Base-by-base conservation (phyloP, 306 rosid genomes). In the Quercus rubra region DNA sequence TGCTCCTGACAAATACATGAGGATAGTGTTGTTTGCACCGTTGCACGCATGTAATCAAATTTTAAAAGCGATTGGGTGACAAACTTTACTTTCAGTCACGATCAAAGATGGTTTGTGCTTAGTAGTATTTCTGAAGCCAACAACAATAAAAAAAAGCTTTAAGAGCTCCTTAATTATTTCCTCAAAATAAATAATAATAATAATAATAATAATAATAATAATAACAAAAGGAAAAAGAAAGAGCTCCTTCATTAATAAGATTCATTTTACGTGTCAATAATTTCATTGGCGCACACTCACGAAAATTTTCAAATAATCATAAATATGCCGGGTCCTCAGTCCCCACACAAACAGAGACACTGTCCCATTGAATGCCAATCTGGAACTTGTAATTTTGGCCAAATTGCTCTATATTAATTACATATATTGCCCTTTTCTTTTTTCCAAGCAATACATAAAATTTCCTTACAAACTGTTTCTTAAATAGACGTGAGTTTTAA, bases 401-500 rank as follows among this genome's bases (percentile, higher is more conserved):
- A 49, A 12, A 49, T 49, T 49, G 54, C 54, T 49, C 17, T 12
- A 2, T 3, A 1, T 49, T 49, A 10, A 12, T 49, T 49, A 13
- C 54, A 49, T 12, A 12, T 12, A 49, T 49, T 49, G 54, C 54
- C 54, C 15, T 8, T 41, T 41, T 2, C 2, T 1, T 8, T 8
- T 41, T 41, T 8, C 2, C 1, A 2, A 41, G 3, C 46, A 0
- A 41, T 8, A 8, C 1, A 7, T 38, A 38, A 38, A 2, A 7
- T 38, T 38, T 1, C 8, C 11, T 2, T 7, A 2, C 3, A 41
- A 8, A 7, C 3, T 1, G 11, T 1, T 0, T 2, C 0, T 8
- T 1, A 2, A 7, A 38, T 38, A 2, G 2, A 0, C 0, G 0
- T 8, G 0, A 41, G 8, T 41, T 41, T 0, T 41, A 41, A 1